Evolutionary conservation across 768 basidiomycete genomes (phyloP), one percentile per base, ranked within the genome.

Genomic region (Suillus variegatus): DNA sequence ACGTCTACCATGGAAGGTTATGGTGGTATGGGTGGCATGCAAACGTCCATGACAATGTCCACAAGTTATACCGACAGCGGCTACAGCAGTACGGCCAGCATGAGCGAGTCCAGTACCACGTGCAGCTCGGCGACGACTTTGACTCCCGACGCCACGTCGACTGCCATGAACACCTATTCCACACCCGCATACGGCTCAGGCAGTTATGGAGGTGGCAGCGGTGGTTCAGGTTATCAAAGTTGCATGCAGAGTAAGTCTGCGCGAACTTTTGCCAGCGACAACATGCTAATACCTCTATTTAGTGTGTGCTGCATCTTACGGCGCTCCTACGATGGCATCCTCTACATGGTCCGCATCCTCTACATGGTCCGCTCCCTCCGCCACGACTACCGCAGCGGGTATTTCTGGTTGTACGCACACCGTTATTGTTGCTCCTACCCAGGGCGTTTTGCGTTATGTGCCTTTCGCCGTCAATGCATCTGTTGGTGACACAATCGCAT

Each of bases 391-490:
- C 63, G 69, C 67, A 40, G 79, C 80, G 61, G 76, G 74, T 70
- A 67, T 65, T 35, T 87, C 87, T 47, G 77, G 74, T 55, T 88
- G 89, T 63, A 82, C 89, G 20, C 86, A 90, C 80, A 91, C 90
- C 52, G 85, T 93, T 74, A 85, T 90, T 69, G 92, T 93, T 61
- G 91, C 91, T 20, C 91, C 92, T 32, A 85, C 85, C 3, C 84
- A 91, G 73, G 91, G 91, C 75, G 86, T 92, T 65, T 81, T 92
- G 62, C 88, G 90, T 66, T 91, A 87, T 71, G 81, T 92, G 61
- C 92, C 92, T 41, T 91, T 91, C 77, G 86, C 87, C 32, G 76
- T 89, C 67, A 91, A 92, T 72, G 91, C 90, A 6, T 86, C 88
- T 40, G 85, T 88, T 65, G 92, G 92, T 63, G 91, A 93, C 76